Conservation (phyloP, 768 basidiomycete genomes). For the Gymnopilus dilepis region DNA sequence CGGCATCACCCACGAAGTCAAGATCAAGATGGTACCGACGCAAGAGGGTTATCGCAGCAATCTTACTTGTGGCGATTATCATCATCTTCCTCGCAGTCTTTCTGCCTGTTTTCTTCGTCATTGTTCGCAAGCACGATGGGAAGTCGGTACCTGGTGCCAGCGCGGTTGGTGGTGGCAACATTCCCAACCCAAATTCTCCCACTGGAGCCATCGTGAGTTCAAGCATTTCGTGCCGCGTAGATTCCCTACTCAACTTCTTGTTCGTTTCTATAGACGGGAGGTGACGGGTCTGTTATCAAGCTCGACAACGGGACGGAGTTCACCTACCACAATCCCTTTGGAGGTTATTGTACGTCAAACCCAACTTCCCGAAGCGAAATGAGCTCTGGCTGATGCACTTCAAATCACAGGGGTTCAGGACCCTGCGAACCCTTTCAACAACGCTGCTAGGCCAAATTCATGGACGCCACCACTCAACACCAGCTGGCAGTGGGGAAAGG, state of each 20-base stretch:
- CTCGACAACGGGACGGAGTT: constrained; percentile 69
- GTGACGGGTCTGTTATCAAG: constrained; percentile 64
- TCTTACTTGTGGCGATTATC: constrained; percentile 18
- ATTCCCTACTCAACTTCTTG: not conserved
- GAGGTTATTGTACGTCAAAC: constrained; percentile 57
- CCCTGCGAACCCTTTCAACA: constrained; percentile 69
- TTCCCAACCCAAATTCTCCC: constrained; percentile 20
- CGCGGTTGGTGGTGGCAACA: constrained; percentile 1
- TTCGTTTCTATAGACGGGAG: constrained; percentile 45
- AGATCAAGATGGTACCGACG: constrained; percentile 17
- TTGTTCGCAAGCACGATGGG: constrained; percentile 25
- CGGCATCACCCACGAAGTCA: not conserved
- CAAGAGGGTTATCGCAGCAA: constrained; percentile 11
- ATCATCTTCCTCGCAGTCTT: constrained; percentile 33
- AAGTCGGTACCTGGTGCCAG: constrained; percentile 7
- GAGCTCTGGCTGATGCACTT: constrained; percentile 1
- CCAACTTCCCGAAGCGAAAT: too few relatives aligned
- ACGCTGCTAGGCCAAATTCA: constrained; percentile 67
- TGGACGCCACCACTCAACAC: constrained; percentile 78
- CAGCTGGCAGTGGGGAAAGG: constrained; percentile 67
- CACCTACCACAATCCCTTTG: constrained; percentile 74
- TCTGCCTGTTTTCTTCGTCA: constrained; percentile 37
- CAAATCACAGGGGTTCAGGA: constrained; percentile 57
- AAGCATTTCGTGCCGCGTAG: not conserved
- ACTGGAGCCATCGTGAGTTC: constrained; percentile 24